Base-by-base conservation (phyloP, 2,329 filamentous ascomycete genomes). In the Aphanoascus verrucosus region DNA sequence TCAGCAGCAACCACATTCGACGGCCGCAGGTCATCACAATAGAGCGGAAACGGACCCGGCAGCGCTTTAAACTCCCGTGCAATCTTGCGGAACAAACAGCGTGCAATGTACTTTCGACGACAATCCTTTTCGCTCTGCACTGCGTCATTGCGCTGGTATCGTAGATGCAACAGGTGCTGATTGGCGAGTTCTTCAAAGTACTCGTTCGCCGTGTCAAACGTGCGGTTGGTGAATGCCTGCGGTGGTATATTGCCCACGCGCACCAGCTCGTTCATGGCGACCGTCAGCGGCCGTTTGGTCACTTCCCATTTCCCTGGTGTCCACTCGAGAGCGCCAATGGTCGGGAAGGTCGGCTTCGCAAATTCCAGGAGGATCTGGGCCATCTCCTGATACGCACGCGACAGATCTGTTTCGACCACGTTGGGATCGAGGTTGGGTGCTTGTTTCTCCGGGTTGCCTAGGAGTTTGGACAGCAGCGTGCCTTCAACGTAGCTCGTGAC, bases 71-170 rank as follows among this genome's bases (percentile, higher is more conserved):
- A 42, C 7, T 20, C 15, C 17, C 59, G 9, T 9, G 65, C 66
- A 3, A 71, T 53, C 41, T 58, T 65, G 3, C 68, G 69, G 54
- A 74, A 74, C 0, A 75, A 56, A 31, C 71, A 67, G 2, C 71
- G 71, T 1, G 70, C 67, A 2, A 74, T 65, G 45, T 74, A 74
- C 56, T 75, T 75, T 23, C 68, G 70, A 3, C 69, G 63, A 47
- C 66, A 70, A 54, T 75, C 72, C 12, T 71, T 67, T 34, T 66
- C 70, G 1, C 64, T 62, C 0, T 54, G 49, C 2, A 73, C 59
- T 0, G 66, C 58, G 40, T 73, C 65, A 55, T 75, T 74, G 50
- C 65, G 68, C 57, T 75, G 71, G 52, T 71, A 71, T 11, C 64
- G 15, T 1, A 74, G 62, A 14, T 70, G 67, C 23, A 49, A 42